Evolutionary conservation across 2,329 filamentous ascomycete species (phyloP).

Genomic region (Acrodontium crateriforme): DNA sequence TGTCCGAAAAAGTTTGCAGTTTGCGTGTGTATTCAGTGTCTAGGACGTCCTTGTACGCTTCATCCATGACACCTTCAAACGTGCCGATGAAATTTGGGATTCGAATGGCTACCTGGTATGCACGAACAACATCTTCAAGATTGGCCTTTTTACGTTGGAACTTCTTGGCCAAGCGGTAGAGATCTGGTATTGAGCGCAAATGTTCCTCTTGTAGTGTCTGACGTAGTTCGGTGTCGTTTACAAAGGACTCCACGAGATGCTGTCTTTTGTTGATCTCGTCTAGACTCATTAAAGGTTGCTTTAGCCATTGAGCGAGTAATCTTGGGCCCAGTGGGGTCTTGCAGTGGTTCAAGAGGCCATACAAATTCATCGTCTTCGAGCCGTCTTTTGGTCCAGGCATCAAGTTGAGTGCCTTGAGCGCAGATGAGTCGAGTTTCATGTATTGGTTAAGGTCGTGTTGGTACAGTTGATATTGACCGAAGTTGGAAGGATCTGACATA

Average conservation of each 20-base stretch:
- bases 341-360: conserved; percentile 89
- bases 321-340: conserved; percentile 89
- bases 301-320: conserved; percentile 87
- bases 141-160: conserved; percentile 88
- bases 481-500: conserved; percentile 83
- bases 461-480: conserved; percentile 92
- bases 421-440: conserved; percentile 95
- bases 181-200: conserved; percentile 78
- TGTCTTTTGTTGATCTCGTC: conserved; percentile 81
- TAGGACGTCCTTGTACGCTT: conserved; percentile 74
- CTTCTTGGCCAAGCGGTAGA: conserved; percentile 85
- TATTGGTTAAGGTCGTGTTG: conserved; percentile 94
- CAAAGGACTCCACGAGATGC: conserved; percentile 88
- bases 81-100: conserved; percentile 81
- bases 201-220: conserved; percentile 97
- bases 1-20: conserved; percentile 58
- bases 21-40: conserved; percentile 80
- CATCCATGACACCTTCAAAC: conserved; percentile 88
- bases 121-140: conserved; percentile 86
- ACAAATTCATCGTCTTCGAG: conserved; percentile 94
- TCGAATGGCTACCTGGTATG: conserved; percentile 88
- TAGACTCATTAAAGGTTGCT: conserved; percentile 89
- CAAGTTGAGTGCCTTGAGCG: conserved; percentile 83
- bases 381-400: conserved; percentile 94
- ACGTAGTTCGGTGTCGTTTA: conserved; percentile 78